Evolutionary conservation across 805 yeast genomes (phyloP), one percentile per base, ranked within the genome.

Genomic region (Lachancea mirantina): DNA sequence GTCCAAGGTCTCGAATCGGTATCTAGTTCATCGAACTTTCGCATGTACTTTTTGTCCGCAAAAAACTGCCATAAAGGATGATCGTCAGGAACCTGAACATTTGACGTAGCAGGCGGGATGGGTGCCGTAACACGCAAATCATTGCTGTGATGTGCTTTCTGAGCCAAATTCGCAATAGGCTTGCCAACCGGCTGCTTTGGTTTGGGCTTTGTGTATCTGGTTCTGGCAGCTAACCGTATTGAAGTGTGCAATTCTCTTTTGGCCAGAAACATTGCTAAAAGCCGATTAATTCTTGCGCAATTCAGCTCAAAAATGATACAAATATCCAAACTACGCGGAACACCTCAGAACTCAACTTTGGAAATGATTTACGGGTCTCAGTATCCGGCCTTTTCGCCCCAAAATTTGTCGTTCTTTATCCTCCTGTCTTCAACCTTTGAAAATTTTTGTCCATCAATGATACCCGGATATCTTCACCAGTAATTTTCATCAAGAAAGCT

Each of bases 61-160:
- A 89, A 92, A 56, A 92, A 92, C 48, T 83, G 88, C 95, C 96
- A 92, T 42, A 92, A 67, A 19, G 97, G 98, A 60, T 92, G 98
- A 55, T 81, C 82, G 4, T 80, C 89, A 9, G 76, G 70, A 20
- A 83, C 82, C 39, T 68, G 68, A 34, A 88, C 68, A 57, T 84
- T 84, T 42, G 70, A 66, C 34, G 72, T 78, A 2, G 92, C 72
- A 10, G 98, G 97, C 9, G 84, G 72, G 44, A 92, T 80, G 10
- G 97, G 97, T 8, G 81, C 72, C 35, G 89, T 72, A 43, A 88
- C 68, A 42, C 66, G 62, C 40, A 81, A 59, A 23, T 43, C 33
- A 11, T 43, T 51, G 34, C 36, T 39, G 28, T 55, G 58, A 28
- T 52, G 57, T 0, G 51, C 45, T 8, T 32, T 28, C 28, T 53